Base-by-base conservation (phyloP, 2,329 filamentous ascomycete species). In the Cryphonectria radicalis region DNA sequence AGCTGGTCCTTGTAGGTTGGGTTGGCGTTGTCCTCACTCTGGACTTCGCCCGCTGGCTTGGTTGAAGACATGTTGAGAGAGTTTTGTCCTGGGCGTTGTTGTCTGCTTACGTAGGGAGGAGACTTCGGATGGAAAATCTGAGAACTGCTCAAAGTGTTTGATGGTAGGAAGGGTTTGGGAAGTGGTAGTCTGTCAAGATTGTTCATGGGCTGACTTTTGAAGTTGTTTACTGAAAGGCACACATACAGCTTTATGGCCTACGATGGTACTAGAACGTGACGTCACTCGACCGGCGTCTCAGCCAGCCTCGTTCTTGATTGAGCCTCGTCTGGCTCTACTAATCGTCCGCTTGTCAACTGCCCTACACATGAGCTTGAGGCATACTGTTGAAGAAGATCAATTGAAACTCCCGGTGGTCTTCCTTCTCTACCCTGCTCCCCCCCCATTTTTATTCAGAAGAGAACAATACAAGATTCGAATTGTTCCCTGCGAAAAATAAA, bases 31-130 rank as follows among this genome's bases (percentile, higher is more conserved):
- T 6, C 40, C 4, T 60, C 59, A 43, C 43, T 67, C 43, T 99
- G 42, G 92, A 98, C 79, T 95, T 96, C 3, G 86, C 96, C 98
- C 79, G 91, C 92, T 3, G 93, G 92, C 13, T 84, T 98, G 77
- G 92, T 91, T 3, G 86, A 83, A 75, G 82, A 84, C 42, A 76
- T 88, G 77, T 85, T 80, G 2, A 86, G 84, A 60, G 81, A 78
- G 28, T 4, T 32, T 59, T 4, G 8, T 32, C 11, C 25, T 19
- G 8, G 8, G 37, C 32, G 22, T n/a, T 28, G 22, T n/a, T 28
- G 25, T 17, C n/a, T 11, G 11, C 37, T 11, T 8, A 40, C 10
- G 37, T 40, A 40, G 11, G 37, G 32, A 11, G 13, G n/a, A 19
- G 28, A 35, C 17, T 37, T 32, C 4, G 13, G 8, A 14, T 60